These are phyloP conservation scores for Meredithiella fracta DNA, from an alignment of 2,329 filamentous ascomycete genomes.

Conservation along the genomic window DNA sequence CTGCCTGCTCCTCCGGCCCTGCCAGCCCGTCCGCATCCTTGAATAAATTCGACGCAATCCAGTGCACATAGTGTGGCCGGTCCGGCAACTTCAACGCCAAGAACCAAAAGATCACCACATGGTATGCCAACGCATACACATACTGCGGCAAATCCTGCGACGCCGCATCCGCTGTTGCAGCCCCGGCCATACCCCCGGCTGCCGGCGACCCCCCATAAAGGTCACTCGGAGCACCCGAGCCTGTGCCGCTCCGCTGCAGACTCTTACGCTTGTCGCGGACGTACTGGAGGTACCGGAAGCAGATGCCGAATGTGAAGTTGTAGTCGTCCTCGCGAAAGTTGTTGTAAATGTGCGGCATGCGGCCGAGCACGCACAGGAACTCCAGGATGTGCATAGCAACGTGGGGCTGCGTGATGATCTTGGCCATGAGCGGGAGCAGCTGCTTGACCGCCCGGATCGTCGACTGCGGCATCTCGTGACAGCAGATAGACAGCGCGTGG, in stretches of 20 bases:
- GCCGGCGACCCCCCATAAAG: background rate
- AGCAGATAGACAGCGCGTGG: slow-evolving; percentile 85
- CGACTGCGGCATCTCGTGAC: slow-evolving; percentile 78
- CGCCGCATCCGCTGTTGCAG: slow-evolving; percentile 14
- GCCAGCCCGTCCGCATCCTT: slow-evolving; percentile 53
- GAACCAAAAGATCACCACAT: slow-evolving; percentile 96
- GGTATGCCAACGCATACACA: slow-evolving; percentile 82
- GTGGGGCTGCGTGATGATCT: slow-evolving; percentile 84
- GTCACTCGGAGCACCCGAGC: background rate
- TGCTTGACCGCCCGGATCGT: slow-evolving; percentile 72
- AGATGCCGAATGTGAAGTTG: slow-evolving; percentile 86
- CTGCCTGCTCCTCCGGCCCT: slow-evolving; percentile 77
- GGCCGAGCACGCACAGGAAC: slow-evolving; percentile 77
- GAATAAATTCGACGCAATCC: slow-evolving; percentile 80
- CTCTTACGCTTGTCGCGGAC: slow-evolving; percentile 50
- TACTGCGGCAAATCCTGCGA: slow-evolving; percentile 77
- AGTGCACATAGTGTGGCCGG: slow-evolving; percentile 66
- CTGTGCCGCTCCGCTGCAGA: slow-evolving; percentile 26
- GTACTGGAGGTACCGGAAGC: slow-evolving; percentile 82
- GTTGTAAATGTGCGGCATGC: slow-evolving; percentile 67
- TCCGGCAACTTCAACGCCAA: slow-evolving; percentile 73
- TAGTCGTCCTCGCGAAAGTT: slow-evolving; percentile 88
- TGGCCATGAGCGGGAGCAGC: slow-evolving; percentile 83
- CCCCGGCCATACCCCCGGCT: no score
- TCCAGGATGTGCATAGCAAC: slow-evolving; percentile 91